Conservation (phyloP, 2,329 filamentous ascomycete species). For the Penicillium verrucosum region DNA sequence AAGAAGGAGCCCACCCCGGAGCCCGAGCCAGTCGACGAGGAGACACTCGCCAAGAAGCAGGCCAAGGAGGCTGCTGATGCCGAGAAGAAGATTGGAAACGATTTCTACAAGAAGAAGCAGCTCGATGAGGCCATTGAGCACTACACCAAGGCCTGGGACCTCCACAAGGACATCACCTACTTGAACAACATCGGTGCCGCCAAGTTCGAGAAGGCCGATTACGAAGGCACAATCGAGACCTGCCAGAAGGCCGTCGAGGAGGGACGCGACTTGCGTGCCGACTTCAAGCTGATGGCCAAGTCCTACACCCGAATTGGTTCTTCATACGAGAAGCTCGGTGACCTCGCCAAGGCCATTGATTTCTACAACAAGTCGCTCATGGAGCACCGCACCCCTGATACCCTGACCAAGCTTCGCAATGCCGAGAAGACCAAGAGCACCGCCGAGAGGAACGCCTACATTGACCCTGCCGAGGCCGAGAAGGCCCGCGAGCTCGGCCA, state of each 20-base stretch:
- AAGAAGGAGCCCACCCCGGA: slow-evolving; percentile 61
- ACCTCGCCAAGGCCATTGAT: slow-evolving; percentile 74
- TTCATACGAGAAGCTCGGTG: slow-evolving; percentile 87
- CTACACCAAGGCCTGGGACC: slow-evolving; percentile 92
- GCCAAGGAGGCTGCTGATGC: slow-evolving; percentile 90
- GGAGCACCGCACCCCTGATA: slow-evolving; percentile 92
- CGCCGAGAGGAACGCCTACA: slow-evolving; percentile 71
- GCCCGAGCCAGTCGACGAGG: slow-evolving; percentile 73
- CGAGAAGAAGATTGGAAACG: slow-evolving; percentile 90
- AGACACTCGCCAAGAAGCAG: slow-evolving; percentile 77
- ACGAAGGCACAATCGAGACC: slow-evolving; percentile 76
- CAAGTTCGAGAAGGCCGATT: slow-evolving; percentile 94
- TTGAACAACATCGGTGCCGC: slow-evolving; percentile 94
- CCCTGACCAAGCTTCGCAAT: slow-evolving; percentile 84
- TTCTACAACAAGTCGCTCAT: slow-evolving; percentile 93
- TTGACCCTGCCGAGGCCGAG: slow-evolving; percentile 89
- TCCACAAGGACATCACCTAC: slow-evolving; percentile 95
- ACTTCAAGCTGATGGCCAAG: slow-evolving; percentile 98
- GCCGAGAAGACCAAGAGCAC: slow-evolving; percentile 85
- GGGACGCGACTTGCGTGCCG: slow-evolving; percentile 82
- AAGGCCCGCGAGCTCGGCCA: slow-evolving; percentile 93
- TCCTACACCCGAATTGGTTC: slow-evolving; percentile 91
- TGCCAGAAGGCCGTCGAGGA: slow-evolving; percentile 88
- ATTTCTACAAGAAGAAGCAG: slow-evolving; percentile 96
- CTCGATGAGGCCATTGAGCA: slow-evolving; percentile 93